Evolutionary conservation across 2,329 filamentous ascomycete genomes (phyloP).

Genomic region (Cladosporium cucumerinum): DNA sequence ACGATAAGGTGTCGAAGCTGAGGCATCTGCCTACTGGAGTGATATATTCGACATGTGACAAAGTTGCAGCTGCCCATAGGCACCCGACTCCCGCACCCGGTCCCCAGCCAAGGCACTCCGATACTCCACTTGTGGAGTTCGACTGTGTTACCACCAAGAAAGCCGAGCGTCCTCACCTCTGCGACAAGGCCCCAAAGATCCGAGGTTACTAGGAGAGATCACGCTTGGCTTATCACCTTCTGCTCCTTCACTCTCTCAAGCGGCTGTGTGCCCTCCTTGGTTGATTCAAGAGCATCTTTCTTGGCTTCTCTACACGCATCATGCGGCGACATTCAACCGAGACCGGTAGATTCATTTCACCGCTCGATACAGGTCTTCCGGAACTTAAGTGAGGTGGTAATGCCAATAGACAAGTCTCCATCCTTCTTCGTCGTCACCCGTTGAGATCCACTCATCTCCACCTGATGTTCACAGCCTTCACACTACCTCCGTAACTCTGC

Average conservation of each 20-base stretch:
- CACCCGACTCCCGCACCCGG: constrained; percentile 13
- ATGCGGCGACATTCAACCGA: neutral
- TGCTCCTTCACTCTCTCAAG: constrained; percentile 12
- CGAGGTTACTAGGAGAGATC: neutral
- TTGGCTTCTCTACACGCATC: constrained; percentile 1
- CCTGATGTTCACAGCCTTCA: neutral
- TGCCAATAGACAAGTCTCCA: neutral
- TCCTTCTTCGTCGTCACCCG: neutral
- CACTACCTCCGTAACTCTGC: neutral
- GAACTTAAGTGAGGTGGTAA: neutral
- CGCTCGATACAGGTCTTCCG: neutral
- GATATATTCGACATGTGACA: neutral
- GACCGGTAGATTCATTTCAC: neutral
- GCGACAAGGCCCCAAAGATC: constrained; percentile 5
- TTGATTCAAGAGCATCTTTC: neutral
- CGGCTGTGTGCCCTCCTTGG: constrained; percentile 6
- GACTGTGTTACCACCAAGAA: neutral
- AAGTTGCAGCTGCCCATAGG: constrained; percentile 5
- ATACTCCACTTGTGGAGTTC: constrained; percentile 7
- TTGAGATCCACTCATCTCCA: neutral
- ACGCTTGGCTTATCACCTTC: constrained; percentile 9
- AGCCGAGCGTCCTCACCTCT: constrained; percentile 12
- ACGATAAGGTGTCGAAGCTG: neutral
- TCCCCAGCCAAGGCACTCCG: constrained; percentile 8
- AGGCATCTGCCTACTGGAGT: neutral